These are phyloP conservation scores for Solanum medicagineum DNA, from an alignment of 257 asterid species.

Conservation along the genomic window DNA sequence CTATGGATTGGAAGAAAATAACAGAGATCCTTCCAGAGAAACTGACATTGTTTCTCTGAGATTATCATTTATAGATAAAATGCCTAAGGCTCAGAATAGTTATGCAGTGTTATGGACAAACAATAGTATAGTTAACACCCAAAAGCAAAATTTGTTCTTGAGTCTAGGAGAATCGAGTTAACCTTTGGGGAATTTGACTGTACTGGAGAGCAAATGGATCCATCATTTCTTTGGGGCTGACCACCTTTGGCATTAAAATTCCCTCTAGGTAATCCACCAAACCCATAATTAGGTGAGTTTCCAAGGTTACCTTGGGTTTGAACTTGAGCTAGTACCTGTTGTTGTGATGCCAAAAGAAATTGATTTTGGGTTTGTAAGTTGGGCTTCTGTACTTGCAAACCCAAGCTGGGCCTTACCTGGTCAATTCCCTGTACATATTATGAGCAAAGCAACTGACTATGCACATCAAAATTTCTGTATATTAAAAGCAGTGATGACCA, in stretches of 20 bases:
- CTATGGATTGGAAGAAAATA: not conserved
- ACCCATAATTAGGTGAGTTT: conserved; percentile 65
- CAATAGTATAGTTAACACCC: not conserved
- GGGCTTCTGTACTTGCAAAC: conserved; percentile 84
- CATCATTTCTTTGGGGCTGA: conserved; percentile 87
- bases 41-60: not conserved
- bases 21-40: not conserved
- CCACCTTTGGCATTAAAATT: conserved; percentile 77
- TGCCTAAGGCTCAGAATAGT: not conserved
- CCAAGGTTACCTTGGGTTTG: conserved; percentile 78
- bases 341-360: conserved; percentile 3
- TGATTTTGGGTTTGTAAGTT: conserved; percentile 58
- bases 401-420: not conserved
- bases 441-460: not conserved
- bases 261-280: conserved; percentile 84
- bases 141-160: not conserved
- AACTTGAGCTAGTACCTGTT: conserved; percentile 68
- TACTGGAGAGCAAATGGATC: conserved; percentile 89
- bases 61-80: not conserved
- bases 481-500: not conserved
- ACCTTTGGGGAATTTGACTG: conserved; percentile 97
- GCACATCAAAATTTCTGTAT: not conserved
- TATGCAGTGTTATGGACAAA: not conserved
- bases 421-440: not conserved
- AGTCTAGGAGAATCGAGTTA: not conserved